These are phyloP conservation scores for Tulasnella sp. DNA, from an alignment of 768 basidiomycete genomes.

Conservation along the genomic window DNA sequence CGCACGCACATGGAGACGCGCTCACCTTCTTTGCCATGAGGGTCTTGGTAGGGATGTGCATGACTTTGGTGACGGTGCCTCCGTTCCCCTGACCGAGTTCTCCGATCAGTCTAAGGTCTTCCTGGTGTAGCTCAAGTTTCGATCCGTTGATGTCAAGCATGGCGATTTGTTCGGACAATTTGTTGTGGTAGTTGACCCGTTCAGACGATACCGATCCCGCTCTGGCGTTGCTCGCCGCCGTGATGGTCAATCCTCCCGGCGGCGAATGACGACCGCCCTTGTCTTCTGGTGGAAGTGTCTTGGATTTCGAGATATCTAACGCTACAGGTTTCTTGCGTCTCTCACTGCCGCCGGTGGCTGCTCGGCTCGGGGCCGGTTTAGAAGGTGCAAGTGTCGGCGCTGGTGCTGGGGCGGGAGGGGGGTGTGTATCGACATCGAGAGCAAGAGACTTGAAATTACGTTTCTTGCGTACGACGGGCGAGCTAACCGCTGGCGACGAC, in stretches of 20 bases:
- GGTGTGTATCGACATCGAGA: constrained; percentile 39
- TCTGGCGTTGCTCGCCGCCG: constrained; percentile 11
- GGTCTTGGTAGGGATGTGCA: constrained; percentile 79
- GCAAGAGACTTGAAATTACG: constrained; percentile 82
- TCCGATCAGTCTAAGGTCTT: constrained; percentile 79
- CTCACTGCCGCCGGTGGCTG: constrained; percentile 22
- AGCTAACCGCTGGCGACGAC: background rate
- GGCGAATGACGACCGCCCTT: constrained; percentile 21
- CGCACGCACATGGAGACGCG: no score
- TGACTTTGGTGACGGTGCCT: constrained; percentile 92
- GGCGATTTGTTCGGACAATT: constrained; percentile 72
- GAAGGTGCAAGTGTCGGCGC: constrained; percentile 19
- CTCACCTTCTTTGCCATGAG: constrained; percentile 97
- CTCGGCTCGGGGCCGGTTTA: constrained; percentile 22
- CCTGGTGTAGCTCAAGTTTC: constrained; percentile 68
- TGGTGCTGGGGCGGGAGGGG: constrained; percentile 24
- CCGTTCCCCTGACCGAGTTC: constrained; percentile 96
- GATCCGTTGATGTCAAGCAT: constrained; percentile 70
- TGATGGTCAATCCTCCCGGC: constrained; percentile 30
- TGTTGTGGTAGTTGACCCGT: constrained; percentile 65
- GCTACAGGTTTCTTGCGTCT: constrained; percentile 26
- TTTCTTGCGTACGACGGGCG: constrained; percentile 68
- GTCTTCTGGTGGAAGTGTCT: constrained; percentile 23
- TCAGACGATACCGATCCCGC: constrained; percentile 32
- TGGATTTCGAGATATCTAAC: constrained; percentile 31